phyloP scores from a whole-genome alignment of 2,329 filamentous ascomycete species.

The Penicillium sp. region DNA sequence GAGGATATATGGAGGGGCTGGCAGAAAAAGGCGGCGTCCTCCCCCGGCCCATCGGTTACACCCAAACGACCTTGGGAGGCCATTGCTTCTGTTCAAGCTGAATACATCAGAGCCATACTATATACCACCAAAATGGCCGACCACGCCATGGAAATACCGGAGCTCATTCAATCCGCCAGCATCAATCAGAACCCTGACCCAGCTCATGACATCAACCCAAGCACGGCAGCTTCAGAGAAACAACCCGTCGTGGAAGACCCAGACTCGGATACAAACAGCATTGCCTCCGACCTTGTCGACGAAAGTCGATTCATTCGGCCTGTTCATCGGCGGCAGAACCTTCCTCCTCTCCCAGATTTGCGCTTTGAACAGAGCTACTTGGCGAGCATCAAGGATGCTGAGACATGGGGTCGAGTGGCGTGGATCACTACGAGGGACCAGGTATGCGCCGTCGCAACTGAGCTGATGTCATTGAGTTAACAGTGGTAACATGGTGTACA shows the following conservation, averaged over 20 bases:
- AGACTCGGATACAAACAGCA: slow-evolving; percentile 41
- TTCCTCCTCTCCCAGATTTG: slow-evolving; percentile 75
- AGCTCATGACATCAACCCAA: slow-evolving; percentile 72
- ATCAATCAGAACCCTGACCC: slow-evolving; percentile 70
- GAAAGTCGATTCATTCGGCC: slow-evolving; percentile 36
- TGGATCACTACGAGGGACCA: slow-evolving; percentile 88
- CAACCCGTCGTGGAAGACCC: slow-evolving; percentile 57
- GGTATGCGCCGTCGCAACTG: slow-evolving; percentile 47
- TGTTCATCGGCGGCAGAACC: slow-evolving; percentile 40
- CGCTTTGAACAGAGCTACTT: slow-evolving; percentile 98
- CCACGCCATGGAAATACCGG: slow-evolving; percentile 66
- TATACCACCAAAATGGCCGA: slow-evolving; percentile 48
- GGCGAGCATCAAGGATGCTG: slow-evolving; percentile 74
- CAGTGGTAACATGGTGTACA: not conserved
- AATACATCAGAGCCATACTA: not conserved
- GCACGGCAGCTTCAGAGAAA: slow-evolving; percentile 67
- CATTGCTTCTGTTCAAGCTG: not conserved
- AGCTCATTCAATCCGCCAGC: slow-evolving; percentile 74
- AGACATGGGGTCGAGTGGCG: slow-evolving; percentile 72
- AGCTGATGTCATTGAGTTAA: not conserved
- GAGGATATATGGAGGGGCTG: slow-evolving; percentile 25
- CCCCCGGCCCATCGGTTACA: slow-evolving; percentile 11
- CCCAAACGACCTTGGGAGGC: slow-evolving; percentile 1
- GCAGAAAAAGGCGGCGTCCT: slow-evolving; percentile 21
- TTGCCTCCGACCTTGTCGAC: slow-evolving; percentile 49